Conservation (phyloP, 495 filamentous ascomycete genomes). For the Daldinia concentrica region DNA sequence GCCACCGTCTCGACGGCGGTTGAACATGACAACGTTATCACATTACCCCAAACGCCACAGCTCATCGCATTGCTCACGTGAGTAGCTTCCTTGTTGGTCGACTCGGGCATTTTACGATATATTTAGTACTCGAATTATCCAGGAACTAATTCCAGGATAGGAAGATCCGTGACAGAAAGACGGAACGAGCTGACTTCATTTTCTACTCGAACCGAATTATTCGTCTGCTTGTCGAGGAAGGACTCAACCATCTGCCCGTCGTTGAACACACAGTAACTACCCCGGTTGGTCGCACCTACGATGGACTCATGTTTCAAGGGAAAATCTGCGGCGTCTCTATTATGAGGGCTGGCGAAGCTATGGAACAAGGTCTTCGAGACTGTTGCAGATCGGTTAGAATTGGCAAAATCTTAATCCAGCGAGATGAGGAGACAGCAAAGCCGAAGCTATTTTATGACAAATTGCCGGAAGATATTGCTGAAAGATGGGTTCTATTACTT, state of each 20-base stretch:
- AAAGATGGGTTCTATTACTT: slow-evolving; percentile 92
- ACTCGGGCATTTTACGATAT: slow-evolving; percentile 14
- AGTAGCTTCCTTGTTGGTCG: slow-evolving; percentile 53
- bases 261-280: slow-evolving; percentile 88
- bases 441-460: slow-evolving; percentile 98
- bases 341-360: slow-evolving; percentile 97
- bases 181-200: slow-evolving; percentile 92
- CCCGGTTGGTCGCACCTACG: slow-evolving; percentile 87
- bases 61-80: slow-evolving; percentile 97
- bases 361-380: slow-evolving; percentile 96
- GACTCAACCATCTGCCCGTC: slow-evolving; percentile 94
- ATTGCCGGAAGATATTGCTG: slow-evolving; percentile 89
- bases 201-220: slow-evolving; percentile 99
- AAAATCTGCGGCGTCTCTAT: slow-evolving; percentile 99
- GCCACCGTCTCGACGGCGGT: slow-evolving; percentile 89
- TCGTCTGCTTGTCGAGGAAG: slow-evolving; percentile 96
- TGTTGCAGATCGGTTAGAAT: slow-evolving; percentile 97
- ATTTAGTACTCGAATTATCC: slow-evolving; percentile 10
- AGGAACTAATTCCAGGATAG: slow-evolving; percentile 57
- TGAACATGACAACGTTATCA: slow-evolving; percentile 85
- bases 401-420: slow-evolving; percentile 96
- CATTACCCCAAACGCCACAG: slow-evolving; percentile 92
- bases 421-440: slow-evolving; percentile 92
- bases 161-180: slow-evolving; percentile 93
- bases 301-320: slow-evolving; percentile 92